Evolutionary conservation across 202 grass and related monocot genomes (phyloP), one percentile per base, ranked within the genome.

Genomic region (Digitaria exilis): DNA sequence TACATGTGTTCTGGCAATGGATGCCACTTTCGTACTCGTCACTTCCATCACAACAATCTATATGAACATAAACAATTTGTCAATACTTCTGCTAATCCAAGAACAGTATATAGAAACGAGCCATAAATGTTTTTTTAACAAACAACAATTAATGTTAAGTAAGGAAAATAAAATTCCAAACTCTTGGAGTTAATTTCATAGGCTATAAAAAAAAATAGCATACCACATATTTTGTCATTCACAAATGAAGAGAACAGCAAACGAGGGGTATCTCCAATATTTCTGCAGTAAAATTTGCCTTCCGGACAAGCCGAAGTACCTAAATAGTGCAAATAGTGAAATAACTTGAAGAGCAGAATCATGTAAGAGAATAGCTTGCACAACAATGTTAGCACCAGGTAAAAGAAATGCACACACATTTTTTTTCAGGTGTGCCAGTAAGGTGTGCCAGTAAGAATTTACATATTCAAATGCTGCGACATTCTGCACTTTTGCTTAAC

Each of bases 41-140:
- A 70, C 95, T 98, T 87, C 95, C 92, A 87, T 98, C 95, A 78
- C 95, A 98, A 58, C 95, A 98, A 86, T 98, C 93, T 98, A 75
- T n/a, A 87, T 21, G 15, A 77, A 67, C 6, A 70, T 43, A 32
- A 1, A 80, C n/a, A 29, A 9, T 55, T 11, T 48, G 14, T 76
- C 49, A 77, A 71, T 2, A 46, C 13, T 70, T 84, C 73, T 70
- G 50, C 34, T 35, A 65, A 65, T 51, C 37, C 59, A 71, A 72
- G 11, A 46, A 42, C 17, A 69, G 4, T 34, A 68, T 42, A 80
- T 69, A 88, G 9, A 13, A 71, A 63, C 44, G 80, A 80, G 44
- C 3, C 18, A 4, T 32, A 65, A 0, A 57, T 65, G 19, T n/a
- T 39, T 45, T 14, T 13, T 45, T 11, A 45, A 45, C 0, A 45